Percentiles rank a stretch among this genome's conserved stretches.
These are phyloP conservation scores for Rhamnella rubrinervis DNA, from an alignment of 331 rosid species.

Conservation along the genomic window DNA sequence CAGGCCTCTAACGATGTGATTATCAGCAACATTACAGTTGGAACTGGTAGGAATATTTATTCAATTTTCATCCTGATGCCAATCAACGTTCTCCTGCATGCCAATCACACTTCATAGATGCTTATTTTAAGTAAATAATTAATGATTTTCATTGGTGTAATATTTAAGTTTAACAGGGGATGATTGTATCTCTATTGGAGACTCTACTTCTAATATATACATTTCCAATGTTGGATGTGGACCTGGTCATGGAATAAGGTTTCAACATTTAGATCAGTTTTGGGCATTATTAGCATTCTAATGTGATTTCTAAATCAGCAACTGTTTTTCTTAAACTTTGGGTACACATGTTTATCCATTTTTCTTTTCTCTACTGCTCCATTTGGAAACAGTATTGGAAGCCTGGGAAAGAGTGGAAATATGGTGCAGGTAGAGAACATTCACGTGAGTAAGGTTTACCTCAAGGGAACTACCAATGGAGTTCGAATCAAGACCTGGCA, in stretches of 20 bases:
- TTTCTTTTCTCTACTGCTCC: background rate
- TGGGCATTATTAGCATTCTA: no score
- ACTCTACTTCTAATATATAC: constrained; percentile 26
- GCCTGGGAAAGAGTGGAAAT: constrained; percentile 35
- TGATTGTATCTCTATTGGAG: constrained; percentile 39
- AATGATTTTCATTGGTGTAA: background rate
- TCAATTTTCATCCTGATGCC: background rate
- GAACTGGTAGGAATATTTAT: constrained; percentile 19
- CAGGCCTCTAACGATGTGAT: constrained; percentile 26
- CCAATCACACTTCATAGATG: background rate
- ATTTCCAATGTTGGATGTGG: constrained; percentile 28
- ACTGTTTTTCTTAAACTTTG: no score
- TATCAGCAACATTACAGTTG: constrained; percentile 14
- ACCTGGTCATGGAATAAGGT: constrained; percentile 43
- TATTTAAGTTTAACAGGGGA: constrained; percentile 21
- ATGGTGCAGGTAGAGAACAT: constrained; percentile 34
- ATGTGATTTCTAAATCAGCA: no score
- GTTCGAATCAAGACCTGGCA: constrained; percentile 50
- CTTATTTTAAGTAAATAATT: no score
- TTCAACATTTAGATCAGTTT: background rate
- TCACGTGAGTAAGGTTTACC: constrained; percentile 28
- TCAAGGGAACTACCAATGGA: constrained; percentile 38
- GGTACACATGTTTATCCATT: no score
- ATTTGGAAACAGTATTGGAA: constrained; percentile 32
- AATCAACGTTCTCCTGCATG: background rate